Evolutionary conservation across 2,329 filamentous ascomycete species (phyloP), one percentile per base, ranked within the genome.

Genomic region (Fusarium lateritium): DNA sequence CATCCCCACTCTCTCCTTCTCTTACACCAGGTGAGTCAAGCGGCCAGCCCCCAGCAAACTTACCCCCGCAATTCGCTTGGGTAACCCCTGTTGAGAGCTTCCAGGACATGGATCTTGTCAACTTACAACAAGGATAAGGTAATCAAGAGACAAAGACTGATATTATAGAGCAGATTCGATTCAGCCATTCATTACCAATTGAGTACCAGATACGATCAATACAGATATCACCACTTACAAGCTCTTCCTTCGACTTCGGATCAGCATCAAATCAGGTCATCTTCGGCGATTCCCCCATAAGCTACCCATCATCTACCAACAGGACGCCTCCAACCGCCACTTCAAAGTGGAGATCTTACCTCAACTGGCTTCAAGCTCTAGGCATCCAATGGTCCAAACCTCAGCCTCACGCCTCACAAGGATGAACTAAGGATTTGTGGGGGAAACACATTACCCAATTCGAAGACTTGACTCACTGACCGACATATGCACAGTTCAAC

Each of bases 1-100:
- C 4, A 47, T 46, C 46, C 66, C 67, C 69, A 62, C 68, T 50
- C 21, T 7, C n/a, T 8, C 10, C 15, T 39, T 59, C 57, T 67
- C 62, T 55, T 26, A 44, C 42, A 44, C 65, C 66, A 56, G 66
- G 60, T 73, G 71, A 73, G 69, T 73, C 71, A 73, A 56, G 56
- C 69, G 69, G 71, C 49, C 46, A 61, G 36, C 21, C 22, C 26
- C 31, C 21, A 55, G 52, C 26, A 42, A 19, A 36, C 33, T 42
- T 33, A 15, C 14, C 42, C 39, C 60, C 45, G 31, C 53, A 15
- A 28, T 42, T 3, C 28, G 13, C 22, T 13, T 14, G 24, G 28
- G 28, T 11, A 31, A 24, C 38, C 44, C 52, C 44, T 55, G 51
- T 22, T 24, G 6, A 9, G 17, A 2, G 6, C 11, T 21, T 10